Percentiles rank a stretch among this genome's conserved stretches.
phyloP scores from a whole-genome alignment of 192 early-diverging fungal genomes.

The Funneliformis mosseae region DNA sequence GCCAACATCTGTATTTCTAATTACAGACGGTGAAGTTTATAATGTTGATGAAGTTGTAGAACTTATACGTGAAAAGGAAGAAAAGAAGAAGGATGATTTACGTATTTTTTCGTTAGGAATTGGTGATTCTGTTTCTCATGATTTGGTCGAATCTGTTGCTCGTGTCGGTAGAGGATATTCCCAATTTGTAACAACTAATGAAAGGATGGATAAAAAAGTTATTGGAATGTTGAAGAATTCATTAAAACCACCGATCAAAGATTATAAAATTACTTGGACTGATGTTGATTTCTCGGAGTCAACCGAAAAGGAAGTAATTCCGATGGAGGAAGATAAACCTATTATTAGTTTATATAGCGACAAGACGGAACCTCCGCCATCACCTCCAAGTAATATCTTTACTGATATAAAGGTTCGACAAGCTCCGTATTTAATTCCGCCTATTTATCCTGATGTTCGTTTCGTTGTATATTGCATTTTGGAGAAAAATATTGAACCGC shows the following conservation, averaged over 20 bases:
- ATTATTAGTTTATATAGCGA: constrained; percentile 12
- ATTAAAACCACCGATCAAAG: constrained; percentile 42
- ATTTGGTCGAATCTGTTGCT: constrained; percentile 54
- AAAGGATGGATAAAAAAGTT: constrained; percentile 56
- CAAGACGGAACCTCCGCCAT: background rate
- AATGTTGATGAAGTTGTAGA: constrained; percentile 43
- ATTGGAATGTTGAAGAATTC: constrained; percentile 56
- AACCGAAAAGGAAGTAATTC: background rate
- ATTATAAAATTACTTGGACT: constrained; percentile 46
- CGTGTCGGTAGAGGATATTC: constrained; percentile 51
- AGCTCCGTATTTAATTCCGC: constrained; percentile 25
- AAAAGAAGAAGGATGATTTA: constrained; percentile 31
- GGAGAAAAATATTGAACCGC: constrained; percentile 1
- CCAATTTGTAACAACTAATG: constrained; percentile 47
- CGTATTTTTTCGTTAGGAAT: constrained; percentile 55
- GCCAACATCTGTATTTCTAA: constrained; percentile 45
- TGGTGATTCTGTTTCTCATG: constrained; percentile 51
- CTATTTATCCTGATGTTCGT: constrained; percentile 15
- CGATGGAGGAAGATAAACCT: background rate
- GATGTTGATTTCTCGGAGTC: background rate
- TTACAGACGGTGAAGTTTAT: constrained; percentile 54
- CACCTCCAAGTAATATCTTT: background rate
- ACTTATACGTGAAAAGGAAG: constrained; percentile 34
- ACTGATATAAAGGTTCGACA: background rate
- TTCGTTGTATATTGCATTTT: constrained; percentile 21